phyloP scores from a whole-genome alignment of 176 grass and related monocot species.

The Musa acuminata region DNA sequence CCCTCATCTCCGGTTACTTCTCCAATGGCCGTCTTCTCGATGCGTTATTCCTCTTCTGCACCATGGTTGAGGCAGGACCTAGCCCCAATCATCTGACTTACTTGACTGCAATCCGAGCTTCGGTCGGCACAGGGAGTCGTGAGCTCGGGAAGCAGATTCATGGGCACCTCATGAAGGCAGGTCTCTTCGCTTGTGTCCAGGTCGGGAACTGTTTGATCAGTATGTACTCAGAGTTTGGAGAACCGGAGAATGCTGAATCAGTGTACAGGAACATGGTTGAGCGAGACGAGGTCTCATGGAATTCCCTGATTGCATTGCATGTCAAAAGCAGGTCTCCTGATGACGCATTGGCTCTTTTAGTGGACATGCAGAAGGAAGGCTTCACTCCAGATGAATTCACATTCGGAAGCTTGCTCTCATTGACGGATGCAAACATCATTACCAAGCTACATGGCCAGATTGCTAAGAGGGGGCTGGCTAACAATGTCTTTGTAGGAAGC shows the following conservation, averaged over 20 bases:
- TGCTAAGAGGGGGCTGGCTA: background rate
- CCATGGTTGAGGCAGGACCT: constrained; percentile 4
- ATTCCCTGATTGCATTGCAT: constrained; percentile 23
- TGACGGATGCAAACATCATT: background rate
- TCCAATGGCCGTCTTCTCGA: constrained; percentile 9
- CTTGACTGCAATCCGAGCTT: constrained; percentile 20
- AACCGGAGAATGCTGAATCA: constrained; percentile 7
- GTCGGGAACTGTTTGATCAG: constrained; percentile 25
- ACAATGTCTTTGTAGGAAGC: constrained; percentile 14
- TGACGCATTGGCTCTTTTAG: constrained; percentile 14
- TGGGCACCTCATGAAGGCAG: constrained; percentile 8
- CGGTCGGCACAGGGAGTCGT: background rate
- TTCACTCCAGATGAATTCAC: constrained; percentile 22
- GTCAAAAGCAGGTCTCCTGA: background rate
- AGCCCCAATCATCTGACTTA: constrained; percentile 22
- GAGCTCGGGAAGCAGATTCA: constrained; percentile 20
- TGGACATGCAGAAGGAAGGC: constrained; percentile 23
- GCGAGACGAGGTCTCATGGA: constrained; percentile 14
- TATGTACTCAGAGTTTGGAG: constrained; percentile 16
- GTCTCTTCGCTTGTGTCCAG: constrained; percentile 1
- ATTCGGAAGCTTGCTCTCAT: constrained; percentile 16
- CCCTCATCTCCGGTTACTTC: constrained; percentile 21
- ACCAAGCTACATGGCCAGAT: constrained; percentile 20
- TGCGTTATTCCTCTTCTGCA: constrained; percentile 7
- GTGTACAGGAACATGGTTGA: constrained; percentile 19